phyloP scores from a whole-genome alignment of 2,329 filamentous ascomycete genomes.

The Monosporascus sp. region DNA sequence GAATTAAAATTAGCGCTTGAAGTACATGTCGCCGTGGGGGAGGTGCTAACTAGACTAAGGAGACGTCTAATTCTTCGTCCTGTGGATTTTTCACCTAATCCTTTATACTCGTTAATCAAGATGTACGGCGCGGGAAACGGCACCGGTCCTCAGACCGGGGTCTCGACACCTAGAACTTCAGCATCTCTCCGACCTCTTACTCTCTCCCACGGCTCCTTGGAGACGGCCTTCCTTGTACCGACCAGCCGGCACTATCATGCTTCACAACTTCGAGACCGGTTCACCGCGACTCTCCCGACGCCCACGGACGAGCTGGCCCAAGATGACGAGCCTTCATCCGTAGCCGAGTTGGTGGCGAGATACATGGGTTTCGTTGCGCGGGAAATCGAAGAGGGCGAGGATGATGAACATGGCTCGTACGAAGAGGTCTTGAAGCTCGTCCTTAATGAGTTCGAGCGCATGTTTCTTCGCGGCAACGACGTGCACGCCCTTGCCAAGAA shows the following conservation, averaged over 20 bases:
- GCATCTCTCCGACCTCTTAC: conserved; percentile 88
- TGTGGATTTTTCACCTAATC: not conserved
- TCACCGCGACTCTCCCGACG: conserved; percentile 76
- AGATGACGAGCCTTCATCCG: conserved; percentile 98
- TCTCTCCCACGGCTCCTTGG: conserved; percentile 88
- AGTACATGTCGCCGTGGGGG: not conserved
- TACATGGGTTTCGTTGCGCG: conserved; percentile 87
- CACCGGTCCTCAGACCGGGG: conserved; percentile 87
- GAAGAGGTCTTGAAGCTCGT: conserved; percentile 89
- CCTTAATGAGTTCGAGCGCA: conserved; percentile 93
- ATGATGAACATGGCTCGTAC: conserved; percentile 81
- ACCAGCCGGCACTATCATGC: conserved; percentile 96
- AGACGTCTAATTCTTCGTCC: not conserved
- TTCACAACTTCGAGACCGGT: conserved; percentile 87
- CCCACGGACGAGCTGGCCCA: conserved; percentile 96
- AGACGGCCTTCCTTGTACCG: conserved; percentile 92
- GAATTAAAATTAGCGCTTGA: not conserved
- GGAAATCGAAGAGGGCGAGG: conserved; percentile 89
- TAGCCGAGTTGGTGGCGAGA: conserved; percentile 84
- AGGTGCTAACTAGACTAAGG: not conserved
- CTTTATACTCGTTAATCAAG: conserved; percentile 39
- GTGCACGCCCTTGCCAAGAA: conserved; percentile 84
- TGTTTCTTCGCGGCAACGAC: conserved; percentile 91
- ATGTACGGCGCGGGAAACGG: conserved; percentile 73
- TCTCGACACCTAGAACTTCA: conserved; percentile 91